Conservation (phyloP, 495 filamentous ascomycete species). For the Aeminium ludgeri region DNA sequence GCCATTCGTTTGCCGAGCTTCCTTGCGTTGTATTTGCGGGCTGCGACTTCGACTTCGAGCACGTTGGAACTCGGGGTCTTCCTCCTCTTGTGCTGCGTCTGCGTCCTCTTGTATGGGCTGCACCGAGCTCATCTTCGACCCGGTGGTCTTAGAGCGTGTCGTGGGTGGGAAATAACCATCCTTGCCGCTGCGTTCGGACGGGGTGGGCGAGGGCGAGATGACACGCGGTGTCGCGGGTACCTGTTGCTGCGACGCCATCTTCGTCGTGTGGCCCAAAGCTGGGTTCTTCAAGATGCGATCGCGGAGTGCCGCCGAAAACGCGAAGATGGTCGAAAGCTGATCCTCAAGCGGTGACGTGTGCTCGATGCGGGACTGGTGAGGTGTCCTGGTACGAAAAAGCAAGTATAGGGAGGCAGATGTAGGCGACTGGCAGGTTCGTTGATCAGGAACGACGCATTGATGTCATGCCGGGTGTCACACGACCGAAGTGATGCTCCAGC, state of each 20-base stretch:
- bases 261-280: conserved; percentile 1
- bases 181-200: conserved; percentile 22
- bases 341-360: too few species aligned
- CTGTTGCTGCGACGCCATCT: conserved; percentile 23
- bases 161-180: conserved; percentile 27
- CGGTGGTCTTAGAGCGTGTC: conserved; percentile 21
- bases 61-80: conserved; percentile 21
- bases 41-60: conserved; percentile 21
- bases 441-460: too few species aligned
- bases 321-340: neutral
- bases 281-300: too few species aligned
- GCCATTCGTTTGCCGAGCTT: neutral
- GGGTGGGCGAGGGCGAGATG: conserved; percentile 30
- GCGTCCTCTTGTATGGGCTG: conserved; percentile 12
- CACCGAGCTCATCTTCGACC: conserved; percentile 12
- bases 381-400: too few species aligned
- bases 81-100: conserved; percentile 16
- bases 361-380: too few species aligned
- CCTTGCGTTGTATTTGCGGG: conserved; percentile 16
- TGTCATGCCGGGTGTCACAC: too few species aligned
- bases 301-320: too few species aligned
- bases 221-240: conserved; percentile 28
- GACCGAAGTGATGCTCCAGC: too few species aligned
- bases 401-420: too few species aligned
- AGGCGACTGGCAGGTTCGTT: too few species aligned